phyloP scores from a whole-genome alignment of 2,329 filamentous ascomycete genomes.

The Hypoxylon rubiginosum region DNA sequence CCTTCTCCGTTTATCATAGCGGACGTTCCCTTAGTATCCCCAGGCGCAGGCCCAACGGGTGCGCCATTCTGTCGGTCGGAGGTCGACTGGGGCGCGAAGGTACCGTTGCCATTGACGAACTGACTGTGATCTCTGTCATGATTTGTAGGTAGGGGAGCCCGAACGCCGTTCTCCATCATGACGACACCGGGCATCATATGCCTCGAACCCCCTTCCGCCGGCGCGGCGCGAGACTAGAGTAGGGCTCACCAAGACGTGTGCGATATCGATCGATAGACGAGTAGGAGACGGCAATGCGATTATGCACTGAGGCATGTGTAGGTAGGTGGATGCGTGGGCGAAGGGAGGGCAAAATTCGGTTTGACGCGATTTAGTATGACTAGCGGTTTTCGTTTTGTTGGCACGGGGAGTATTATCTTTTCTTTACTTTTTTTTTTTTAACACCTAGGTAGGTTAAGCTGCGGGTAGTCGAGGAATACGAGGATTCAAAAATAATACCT shows the following conservation, averaged over 20 bases:
- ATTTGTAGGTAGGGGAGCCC: slow-evolving; percentile 67
- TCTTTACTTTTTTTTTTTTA: slow-evolving; percentile 5
- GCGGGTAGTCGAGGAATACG: slow-evolving; percentile 27
- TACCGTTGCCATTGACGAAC: slow-evolving; percentile 47
- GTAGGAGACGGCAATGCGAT: slow-evolving; percentile 22
- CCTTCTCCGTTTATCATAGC: slow-evolving; percentile 51
- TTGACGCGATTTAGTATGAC: slow-evolving; percentile 24
- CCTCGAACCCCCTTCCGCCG: slow-evolving; percentile 53
- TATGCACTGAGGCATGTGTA: slow-evolving; percentile 42
- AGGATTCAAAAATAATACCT: slow-evolving; percentile 31
- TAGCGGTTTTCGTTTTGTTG: slow-evolving; percentile 24
- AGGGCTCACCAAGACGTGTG: slow-evolving; percentile 38
- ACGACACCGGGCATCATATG: slow-evolving; percentile 65
- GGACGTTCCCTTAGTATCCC: slow-evolving; percentile 43
- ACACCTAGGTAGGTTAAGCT: not conserved
- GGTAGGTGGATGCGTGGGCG: slow-evolving; percentile 10
- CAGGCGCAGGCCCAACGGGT: slow-evolving; percentile 34
- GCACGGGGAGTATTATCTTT: slow-evolving; percentile 17
- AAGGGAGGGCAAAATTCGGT: slow-evolving; percentile 7
- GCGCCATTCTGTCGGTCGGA: slow-evolving; percentile 41
- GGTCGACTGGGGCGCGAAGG: slow-evolving; percentile 30
- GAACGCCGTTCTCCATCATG: slow-evolving; percentile 68
- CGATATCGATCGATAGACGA: slow-evolving; percentile 22
- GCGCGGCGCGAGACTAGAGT: slow-evolving; percentile 47
- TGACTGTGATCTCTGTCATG: slow-evolving; percentile 67